A percentile compares a stretch with the other conserved stretches of the same genome.
Evolutionary conservation across 1,284 basidiomycete genomes (phyloP).

Genomic region (Puccinia horiana): DNA sequence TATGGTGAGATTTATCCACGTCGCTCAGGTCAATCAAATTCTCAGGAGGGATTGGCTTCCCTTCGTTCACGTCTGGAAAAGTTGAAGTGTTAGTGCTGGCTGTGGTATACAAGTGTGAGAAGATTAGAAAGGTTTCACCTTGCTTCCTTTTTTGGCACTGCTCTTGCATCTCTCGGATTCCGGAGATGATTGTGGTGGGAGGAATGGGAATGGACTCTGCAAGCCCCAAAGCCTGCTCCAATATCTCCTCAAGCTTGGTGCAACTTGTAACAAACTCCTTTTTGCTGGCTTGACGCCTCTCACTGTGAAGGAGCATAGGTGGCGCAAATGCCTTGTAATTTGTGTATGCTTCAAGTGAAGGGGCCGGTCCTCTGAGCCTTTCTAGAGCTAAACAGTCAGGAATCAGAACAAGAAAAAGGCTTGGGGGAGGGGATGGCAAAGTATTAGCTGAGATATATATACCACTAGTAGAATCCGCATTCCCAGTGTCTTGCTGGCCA

Average conservation of each 20-base stretch:
- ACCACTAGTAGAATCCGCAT: too few species aligned
- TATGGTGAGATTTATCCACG: neutral
- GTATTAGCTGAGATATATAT: neutral
- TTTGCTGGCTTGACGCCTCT: slow-evolving; percentile 2
- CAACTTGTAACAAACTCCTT: neutral
- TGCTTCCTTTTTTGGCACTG: slow-evolving; percentile 20
- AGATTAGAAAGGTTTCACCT: neutral
- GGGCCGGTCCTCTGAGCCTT: slow-evolving; percentile 7
- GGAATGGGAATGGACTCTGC: slow-evolving; percentile 1
- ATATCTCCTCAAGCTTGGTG: slow-evolving; percentile 2
- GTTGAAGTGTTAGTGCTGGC: neutral
- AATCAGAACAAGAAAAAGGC: neutral
- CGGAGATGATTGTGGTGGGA: neutral
- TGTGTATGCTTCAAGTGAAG: slow-evolving; percentile 6
- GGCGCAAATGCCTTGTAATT: neutral
- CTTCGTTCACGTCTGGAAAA: slow-evolving; percentile 7
- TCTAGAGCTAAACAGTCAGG: neutral
- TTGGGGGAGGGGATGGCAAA: neutral
- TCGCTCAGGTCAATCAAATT: slow-evolving; percentile 11
- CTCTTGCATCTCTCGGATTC: neutral
- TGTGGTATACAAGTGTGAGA: neutral
- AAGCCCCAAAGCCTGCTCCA: slow-evolving; percentile 14
- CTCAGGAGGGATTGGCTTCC: slow-evolving; percentile 20
- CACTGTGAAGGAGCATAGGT: slow-evolving; percentile 19
- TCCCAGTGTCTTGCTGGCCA: neutral